Evolutionary conservation across 148 eudicot species (phyloP).

Genomic region (Heliosperma pusillum): DNA sequence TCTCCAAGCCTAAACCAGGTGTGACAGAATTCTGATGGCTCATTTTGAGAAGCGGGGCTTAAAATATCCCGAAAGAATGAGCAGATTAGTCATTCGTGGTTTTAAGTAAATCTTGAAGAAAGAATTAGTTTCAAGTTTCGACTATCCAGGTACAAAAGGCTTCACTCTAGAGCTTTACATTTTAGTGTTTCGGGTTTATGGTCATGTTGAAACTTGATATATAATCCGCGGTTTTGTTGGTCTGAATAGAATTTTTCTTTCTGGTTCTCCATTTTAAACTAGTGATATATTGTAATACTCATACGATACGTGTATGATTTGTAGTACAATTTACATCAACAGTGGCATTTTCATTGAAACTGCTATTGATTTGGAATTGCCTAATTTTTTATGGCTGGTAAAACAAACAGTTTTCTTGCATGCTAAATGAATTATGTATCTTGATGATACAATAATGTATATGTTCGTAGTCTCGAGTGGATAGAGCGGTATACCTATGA

Average conservation of each 20-base stretch:
- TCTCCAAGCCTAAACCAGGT: constrained; percentile 72
- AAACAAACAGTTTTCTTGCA: background rate
- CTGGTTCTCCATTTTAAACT: constrained; percentile 16
- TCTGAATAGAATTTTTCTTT: constrained; percentile 17
- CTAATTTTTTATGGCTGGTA: background rate
- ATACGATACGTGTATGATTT: constrained; percentile 17
- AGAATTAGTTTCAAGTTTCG: background rate
- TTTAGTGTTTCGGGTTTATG: constrained; percentile 11
- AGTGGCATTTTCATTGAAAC: background rate
- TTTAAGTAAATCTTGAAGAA: background rate
- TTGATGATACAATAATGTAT: constrained; percentile 21
- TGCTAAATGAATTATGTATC: background rate
- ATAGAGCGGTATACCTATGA: too few species aligned
- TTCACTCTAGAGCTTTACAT: background rate
- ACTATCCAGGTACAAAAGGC: constrained; percentile 23
- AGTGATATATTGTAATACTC: constrained; percentile 25
- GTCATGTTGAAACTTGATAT: constrained; percentile 23
- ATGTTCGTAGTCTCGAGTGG: too few species aligned
- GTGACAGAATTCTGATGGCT: constrained; percentile 42
- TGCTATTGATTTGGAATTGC: constrained; percentile 7
- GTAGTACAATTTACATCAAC: constrained; percentile 11
- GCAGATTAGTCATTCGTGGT: constrained; percentile 46
- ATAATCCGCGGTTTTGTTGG: constrained; percentile 3
- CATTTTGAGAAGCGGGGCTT: background rate
- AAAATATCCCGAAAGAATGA: constrained; percentile 72